Percentiles rank a stretch among this genome's conserved stretches.
phyloP scores from a whole-genome alignment of 352 stramenopile species.

The Phytophthora fragariae region DNA sequence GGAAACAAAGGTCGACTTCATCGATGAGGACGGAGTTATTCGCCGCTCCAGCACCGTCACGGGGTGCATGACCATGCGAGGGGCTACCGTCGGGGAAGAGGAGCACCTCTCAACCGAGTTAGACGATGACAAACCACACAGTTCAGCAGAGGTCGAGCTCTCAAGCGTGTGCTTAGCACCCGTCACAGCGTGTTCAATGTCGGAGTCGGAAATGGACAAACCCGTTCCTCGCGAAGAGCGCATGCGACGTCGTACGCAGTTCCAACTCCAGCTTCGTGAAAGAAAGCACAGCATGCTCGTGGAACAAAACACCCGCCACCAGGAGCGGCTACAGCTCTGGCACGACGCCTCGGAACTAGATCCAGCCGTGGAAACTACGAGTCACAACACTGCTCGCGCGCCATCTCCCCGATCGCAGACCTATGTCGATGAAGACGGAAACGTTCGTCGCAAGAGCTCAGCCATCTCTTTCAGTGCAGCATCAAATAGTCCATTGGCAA shows the following conservation, averaged over 20 bases:
- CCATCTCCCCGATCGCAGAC: constrained; percentile 38
- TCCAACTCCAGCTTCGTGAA: constrained; percentile 31
- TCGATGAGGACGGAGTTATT: constrained; percentile 48
- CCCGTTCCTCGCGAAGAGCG: constrained; percentile 8
- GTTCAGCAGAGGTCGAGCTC: constrained; percentile 1
- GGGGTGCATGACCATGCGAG: constrained; percentile 28
- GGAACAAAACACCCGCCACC: constrained; percentile 20
- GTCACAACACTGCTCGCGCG: constrained; percentile 26
- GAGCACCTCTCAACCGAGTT: not conserved
- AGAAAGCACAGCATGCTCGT: constrained; percentile 39
- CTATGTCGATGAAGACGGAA: constrained; percentile 47
- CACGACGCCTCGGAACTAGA: constrained; percentile 39
- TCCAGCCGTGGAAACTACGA: constrained; percentile 40
- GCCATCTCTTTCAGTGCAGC: not conserved
- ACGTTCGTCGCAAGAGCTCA: constrained; percentile 41
- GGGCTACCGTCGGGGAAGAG: constrained; percentile 25
- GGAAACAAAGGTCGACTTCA: constrained; percentile 37
- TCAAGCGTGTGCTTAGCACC: not conserved
- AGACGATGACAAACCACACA: not conserved
- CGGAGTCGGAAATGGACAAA: constrained; percentile 7
- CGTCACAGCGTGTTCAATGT: not conserved
- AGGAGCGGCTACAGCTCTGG: constrained; percentile 44
- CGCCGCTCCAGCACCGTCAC: constrained; percentile 38
- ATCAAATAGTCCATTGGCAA: not conserved
- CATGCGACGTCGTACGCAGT: constrained; percentile 31